Evolutionary conservation across 345 rosid species (phyloP).

Genomic region (Turnera subulata): DNA sequence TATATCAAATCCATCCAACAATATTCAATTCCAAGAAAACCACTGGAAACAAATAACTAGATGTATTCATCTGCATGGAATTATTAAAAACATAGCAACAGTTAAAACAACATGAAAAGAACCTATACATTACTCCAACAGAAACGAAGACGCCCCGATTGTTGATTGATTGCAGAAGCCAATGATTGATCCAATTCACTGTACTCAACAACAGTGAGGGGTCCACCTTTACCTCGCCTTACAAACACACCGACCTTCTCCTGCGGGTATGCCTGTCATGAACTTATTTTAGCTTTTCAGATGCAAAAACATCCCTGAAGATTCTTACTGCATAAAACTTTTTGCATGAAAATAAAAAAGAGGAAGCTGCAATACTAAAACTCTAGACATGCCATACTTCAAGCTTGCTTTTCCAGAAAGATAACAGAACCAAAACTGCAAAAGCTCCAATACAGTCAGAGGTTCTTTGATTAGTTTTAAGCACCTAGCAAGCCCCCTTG

Average conservation of each 20-base stretch:
- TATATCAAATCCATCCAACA: too few relatives aligned
- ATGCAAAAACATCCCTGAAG: not conserved
- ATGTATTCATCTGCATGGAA: too few relatives aligned
- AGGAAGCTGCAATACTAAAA: not conserved
- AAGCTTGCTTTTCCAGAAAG: too few relatives aligned
- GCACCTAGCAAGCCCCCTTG: too few relatives aligned
- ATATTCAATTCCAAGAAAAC: too few relatives aligned
- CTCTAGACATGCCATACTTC: too few relatives aligned
- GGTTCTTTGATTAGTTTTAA: too few relatives aligned
- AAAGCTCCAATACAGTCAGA: too few relatives aligned
- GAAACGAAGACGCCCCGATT: conserved; percentile 95
- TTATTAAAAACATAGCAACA: conserved; percentile 3
- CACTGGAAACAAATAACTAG: too few relatives aligned
- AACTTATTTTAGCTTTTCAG: conserved; percentile 9
- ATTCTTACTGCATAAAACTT: not conserved
- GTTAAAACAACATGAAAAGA: conserved; percentile 7
- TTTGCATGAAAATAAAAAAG: not conserved
- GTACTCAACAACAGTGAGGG: conserved; percentile 93
- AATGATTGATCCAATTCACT: conserved; percentile 81
- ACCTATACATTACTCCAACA: conserved; percentile 95
- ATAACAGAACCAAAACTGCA: too few relatives aligned
- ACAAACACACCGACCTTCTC: conserved; percentile 98
- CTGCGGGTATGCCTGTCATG: conserved; percentile 82
- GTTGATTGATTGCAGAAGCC: conserved; percentile 89
- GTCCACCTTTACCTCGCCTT: conserved; percentile 98